Conservation (phyloP, 108 stramenopile genomes). For the Hondaea fermentalgiana region DNA sequence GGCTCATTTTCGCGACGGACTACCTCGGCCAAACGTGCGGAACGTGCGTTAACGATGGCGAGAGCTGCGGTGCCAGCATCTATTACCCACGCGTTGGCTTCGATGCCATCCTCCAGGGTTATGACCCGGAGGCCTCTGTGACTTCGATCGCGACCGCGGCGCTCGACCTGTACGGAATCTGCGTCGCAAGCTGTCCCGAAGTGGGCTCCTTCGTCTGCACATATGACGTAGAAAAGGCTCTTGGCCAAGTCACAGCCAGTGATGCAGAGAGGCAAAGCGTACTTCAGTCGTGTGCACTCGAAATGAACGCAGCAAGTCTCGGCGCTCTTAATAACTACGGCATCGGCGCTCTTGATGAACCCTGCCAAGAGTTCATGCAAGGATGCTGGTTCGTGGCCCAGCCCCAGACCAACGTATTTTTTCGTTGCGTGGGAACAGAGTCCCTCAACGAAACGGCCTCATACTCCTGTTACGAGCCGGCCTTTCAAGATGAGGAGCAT, state of each 20-base stretch:
- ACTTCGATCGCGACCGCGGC: not conserved
- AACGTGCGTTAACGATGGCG: not conserved
- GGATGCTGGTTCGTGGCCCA: not conserved
- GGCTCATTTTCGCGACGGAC: not conserved
- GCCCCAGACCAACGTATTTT: not conserved
- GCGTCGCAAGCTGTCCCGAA: not conserved
- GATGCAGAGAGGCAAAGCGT: not conserved
- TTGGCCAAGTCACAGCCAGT: not conserved
- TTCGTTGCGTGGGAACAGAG: not conserved
- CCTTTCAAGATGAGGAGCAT: not conserved
- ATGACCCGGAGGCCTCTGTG: not conserved
- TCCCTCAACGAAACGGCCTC: not conserved
- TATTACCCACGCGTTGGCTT: not conserved
- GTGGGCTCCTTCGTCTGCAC: not conserved
- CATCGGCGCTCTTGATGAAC: not conserved
- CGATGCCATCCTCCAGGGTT: not conserved
- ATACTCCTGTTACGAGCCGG: not conserved
- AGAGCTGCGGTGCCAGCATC: not conserved
- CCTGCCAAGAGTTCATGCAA: not conserved
- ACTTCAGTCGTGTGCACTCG: not conserved
- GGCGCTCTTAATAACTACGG: not conserved
- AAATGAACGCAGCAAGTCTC: not conserved
- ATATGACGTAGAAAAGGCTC: not conserved
- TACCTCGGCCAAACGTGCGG: constrained; percentile 10
- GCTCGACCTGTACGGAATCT: not conserved